These are phyloP conservation scores for Parafenestella ontariensis DNA, from an alignment of 2,329 filamentous ascomycete species.

Conservation along the genomic window DNA sequence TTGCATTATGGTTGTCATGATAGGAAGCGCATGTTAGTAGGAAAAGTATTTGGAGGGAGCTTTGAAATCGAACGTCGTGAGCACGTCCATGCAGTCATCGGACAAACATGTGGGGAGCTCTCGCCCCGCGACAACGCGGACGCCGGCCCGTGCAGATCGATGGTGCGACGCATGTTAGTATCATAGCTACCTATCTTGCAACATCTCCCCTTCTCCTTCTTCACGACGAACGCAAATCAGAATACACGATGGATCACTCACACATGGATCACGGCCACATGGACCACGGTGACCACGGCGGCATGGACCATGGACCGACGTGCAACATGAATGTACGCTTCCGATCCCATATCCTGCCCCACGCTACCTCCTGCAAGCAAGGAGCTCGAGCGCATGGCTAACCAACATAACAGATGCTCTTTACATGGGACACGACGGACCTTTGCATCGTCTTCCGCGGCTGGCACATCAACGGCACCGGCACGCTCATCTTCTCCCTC, in stretches of 20 bases:
- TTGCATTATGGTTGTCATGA: slow-evolving; percentile 23
- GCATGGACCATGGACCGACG: slow-evolving; percentile 57
- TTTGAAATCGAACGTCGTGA: too few relatives aligned
- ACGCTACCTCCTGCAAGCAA: not conserved
- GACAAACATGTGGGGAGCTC: slow-evolving; percentile 8
- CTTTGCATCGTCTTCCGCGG: slow-evolving; percentile 94
- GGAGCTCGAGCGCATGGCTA: not conserved
- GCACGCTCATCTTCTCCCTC: slow-evolving; percentile 81
- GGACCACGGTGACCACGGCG: slow-evolving; percentile 66
- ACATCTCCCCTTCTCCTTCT: slow-evolving; percentile 5
- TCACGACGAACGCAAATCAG: not conserved
- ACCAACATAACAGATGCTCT: slow-evolving; percentile 78
- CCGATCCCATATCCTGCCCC: not conserved
- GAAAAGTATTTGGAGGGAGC: too few relatives aligned
- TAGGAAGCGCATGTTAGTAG: not conserved
- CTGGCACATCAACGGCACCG: slow-evolving; percentile 82
- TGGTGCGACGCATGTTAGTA: slow-evolving; percentile 27
- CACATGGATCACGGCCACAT: slow-evolving; percentile 56
- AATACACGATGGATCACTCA: slow-evolving; percentile 45
- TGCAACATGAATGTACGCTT: slow-evolving; percentile 93
- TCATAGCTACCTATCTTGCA: slow-evolving; percentile 6
- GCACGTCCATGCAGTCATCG: slow-evolving; percentile 5
- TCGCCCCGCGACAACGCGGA: slow-evolving; percentile 15
- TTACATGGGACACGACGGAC: slow-evolving; percentile 92
- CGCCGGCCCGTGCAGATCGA: slow-evolving; percentile 24